Conservation (phyloP, 2,329 filamentous ascomycete species). For the Clarireedia monteithiana region DNA sequence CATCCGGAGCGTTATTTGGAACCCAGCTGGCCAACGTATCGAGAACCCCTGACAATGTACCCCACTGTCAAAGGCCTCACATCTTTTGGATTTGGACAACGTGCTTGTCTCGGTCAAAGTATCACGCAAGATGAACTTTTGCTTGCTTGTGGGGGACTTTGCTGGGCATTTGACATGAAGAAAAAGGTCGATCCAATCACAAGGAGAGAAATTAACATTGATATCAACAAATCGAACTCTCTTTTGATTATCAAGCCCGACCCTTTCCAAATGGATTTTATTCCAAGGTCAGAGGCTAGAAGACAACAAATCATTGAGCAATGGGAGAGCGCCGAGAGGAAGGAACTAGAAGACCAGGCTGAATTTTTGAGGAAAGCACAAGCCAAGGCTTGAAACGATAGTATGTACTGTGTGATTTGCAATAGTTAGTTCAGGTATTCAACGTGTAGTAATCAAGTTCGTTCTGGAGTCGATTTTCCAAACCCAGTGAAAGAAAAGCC, state of each 20-base stretch:
- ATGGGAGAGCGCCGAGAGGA: not conserved
- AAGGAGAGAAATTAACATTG: not conserved
- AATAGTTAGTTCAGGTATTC: no score
- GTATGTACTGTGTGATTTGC: no score
- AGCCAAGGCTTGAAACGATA: not conserved
- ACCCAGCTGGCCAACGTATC: conserved; percentile 30
- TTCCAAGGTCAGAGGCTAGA: not conserved
- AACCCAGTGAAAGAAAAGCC: no score
- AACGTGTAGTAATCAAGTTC: no score
- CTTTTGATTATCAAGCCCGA: conserved; percentile 10
- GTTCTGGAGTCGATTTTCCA: no score
- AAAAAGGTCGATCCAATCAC: not conserved
- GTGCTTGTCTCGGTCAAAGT: conserved; percentile 41
- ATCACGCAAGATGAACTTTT: conserved; percentile 34
- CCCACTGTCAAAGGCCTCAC: conserved; percentile 51
- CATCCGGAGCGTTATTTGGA: conserved; percentile 37
- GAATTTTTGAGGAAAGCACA: not conserved
- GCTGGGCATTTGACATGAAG: conserved; percentile 11
- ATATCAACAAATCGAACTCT: conserved; percentile 7
- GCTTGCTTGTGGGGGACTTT: conserved; percentile 8
- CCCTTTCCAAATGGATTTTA: conserved; percentile 5
- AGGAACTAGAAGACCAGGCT: not conserved
- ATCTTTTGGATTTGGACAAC: conserved; percentile 43
- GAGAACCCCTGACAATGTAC: conserved; percentile 41
- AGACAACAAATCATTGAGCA: not conserved